Evolutionary conservation across 2,329 filamentous ascomycete species (phyloP), one percentile per base, ranked within the genome.

Genomic region (Fragosphaeria purpurea): DNA sequence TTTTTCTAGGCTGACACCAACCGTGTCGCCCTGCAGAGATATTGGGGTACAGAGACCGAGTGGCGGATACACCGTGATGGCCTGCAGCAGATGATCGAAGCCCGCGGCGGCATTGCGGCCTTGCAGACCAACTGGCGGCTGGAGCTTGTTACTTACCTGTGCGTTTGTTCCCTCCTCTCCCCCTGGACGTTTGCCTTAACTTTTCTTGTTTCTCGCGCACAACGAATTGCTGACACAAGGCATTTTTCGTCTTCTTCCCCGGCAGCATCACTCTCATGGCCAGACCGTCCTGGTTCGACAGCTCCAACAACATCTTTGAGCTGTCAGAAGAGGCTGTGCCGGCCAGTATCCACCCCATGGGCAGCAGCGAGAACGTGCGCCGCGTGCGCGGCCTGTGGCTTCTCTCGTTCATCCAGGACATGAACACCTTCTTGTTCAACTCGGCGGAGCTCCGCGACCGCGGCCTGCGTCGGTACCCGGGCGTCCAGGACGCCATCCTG

Each of bases 361-460:
- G 3, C 9, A 30, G 34, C 22, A 11, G 30, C 4, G 49, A 42
- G 31, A 41, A 47, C 39, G 22, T 48, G 33, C 44, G 30, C 13
- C 44, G 40, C 2, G 32, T 53, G 10, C 47, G 51, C 32, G 8
- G 51, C 12, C 51, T 53, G 7, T 53, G 51, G 51, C 40, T 53
- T 5, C 44, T 53, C 11, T 53, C 51, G 1, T 50, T 47, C 11
- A 43, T 53, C 9, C 51, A 53, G 38, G 51, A 53, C 44, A 53
- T 47, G 51, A 38, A 44, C 37, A 53, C 51, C 32, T 44, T 50
- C 31, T n/a, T 47, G 13, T 32, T 42, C 48, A 50, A 44, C 39
- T 42, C 39, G 30, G 40, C 10, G 10, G 32, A n/a, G 22, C 46
- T 42, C 6, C 41, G 37, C 38, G 6, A 12, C 31, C 40, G 12